Percentiles rank a stretch among this genome's conserved stretches.
These are phyloP conservation scores for Selaginella tamariscina DNA, from an alignment of 75 land plant species.

Conservation along the genomic window DNA sequence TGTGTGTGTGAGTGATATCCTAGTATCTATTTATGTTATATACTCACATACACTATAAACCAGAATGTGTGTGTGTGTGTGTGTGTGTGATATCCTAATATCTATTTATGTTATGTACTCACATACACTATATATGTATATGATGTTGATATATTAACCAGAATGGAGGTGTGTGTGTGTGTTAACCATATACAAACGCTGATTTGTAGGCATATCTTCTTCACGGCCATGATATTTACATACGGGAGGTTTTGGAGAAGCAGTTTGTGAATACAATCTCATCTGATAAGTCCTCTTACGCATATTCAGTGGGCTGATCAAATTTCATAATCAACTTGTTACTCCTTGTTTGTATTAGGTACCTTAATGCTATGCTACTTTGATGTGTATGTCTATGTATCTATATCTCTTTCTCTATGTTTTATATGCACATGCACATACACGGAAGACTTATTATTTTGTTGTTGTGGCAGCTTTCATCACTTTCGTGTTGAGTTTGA, in stretches of 20 bases:
- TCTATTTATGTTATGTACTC: too few relatives aligned
- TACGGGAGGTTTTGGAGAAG: constrained; percentile 80
- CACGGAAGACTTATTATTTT: too few relatives aligned
- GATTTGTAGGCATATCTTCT: constrained; percentile 77
- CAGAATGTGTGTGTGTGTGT: too few relatives aligned
- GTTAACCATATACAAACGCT: constrained; percentile 6
- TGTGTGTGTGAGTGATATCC: too few relatives aligned
- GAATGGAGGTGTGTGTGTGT: too few relatives aligned
- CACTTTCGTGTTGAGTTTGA: constrained; percentile 79
- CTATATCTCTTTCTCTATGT: not conserved
- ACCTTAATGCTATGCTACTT: constrained; percentile 12
- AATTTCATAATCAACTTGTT: constrained; percentile 87
- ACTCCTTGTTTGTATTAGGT: constrained; percentile 79
- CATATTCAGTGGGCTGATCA: constrained; percentile 51
- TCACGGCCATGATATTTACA: constrained; percentile 88
- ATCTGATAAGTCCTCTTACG: constrained; percentile 56
- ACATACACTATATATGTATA: too few relatives aligned
- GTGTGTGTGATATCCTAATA: too few relatives aligned
- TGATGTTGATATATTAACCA: too few relatives aligned
- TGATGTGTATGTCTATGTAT: too few relatives aligned
- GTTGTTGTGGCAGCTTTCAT: constrained; percentile 53
- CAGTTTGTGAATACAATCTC: constrained; percentile 78
- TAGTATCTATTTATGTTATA: too few relatives aligned
- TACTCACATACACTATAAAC: too few relatives aligned
- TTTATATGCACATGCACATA: not conserved